Evolutionary conservation across 2,329 filamentous ascomycete species (phyloP), one percentile per base, ranked within the genome.

Genomic region (Aspergillus costaricaensis): DNA sequence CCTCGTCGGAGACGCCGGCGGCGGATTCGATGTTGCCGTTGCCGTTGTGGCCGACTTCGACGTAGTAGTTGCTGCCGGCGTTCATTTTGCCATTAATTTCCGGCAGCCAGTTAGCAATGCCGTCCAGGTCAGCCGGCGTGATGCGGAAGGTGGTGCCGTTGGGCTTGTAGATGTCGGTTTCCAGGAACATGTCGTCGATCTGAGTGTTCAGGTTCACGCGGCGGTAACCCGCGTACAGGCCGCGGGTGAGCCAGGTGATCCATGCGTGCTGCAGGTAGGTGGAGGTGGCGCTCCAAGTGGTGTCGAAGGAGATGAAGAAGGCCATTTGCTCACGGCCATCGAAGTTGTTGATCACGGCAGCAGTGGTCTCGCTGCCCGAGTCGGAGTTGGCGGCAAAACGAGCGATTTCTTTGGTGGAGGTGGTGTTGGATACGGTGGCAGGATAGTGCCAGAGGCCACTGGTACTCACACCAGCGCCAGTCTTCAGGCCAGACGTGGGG

Each of bases 101-200:
- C 36, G 79, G 73, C 23, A 75, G 68, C 73, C 69, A 86, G 3
- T 70, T 68, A 17, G 76, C 72, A 65, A 84, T 78, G 9, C 74
- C 74, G n/a, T 76, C 71, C 64, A 86, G 65, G 68, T 86, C 84
- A 6, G 70, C 72, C 6, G 79, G 68, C 32, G 75, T 77, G 62
- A 84, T 76, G 19, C 83, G 81, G 75, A 84, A 88, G 5, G 74
- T 77, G 0, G 72, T 76, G 5, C 78, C 80, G n/a, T 66, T 64
- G 1, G 85, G 83, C 17, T 72, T 66, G 68, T 85, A 85, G 38
- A 84, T 76, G 10, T 79, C 79, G 3, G 81, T 80, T 55, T 78
- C 75, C 19, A 88, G 76, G 65, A 87, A 84, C 77, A 88, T 84
- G 65, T 88, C 86, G 66, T 88, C 86, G 32, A 88, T 82, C 67